Conservation (phyloP, 495 filamentous ascomycete species). For the Daldinia childiae region DNA sequence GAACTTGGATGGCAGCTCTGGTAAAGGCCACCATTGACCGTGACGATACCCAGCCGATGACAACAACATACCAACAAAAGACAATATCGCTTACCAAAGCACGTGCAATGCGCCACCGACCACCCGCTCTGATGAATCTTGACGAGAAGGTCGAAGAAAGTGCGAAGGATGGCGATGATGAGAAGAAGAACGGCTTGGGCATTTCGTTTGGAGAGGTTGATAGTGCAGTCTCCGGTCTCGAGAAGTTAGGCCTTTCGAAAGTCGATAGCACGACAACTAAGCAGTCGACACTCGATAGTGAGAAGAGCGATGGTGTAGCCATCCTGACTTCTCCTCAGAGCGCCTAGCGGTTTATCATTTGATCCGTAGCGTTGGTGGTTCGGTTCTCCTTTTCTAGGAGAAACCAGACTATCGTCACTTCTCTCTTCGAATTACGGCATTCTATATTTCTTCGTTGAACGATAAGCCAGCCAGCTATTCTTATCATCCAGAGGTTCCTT, state of each 20-base stretch:
- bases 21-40: conserved; percentile 99
- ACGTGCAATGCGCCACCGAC: conserved; percentile 80
- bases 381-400: not conserved
- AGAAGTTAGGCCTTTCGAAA: conserved; percentile 55
- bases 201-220: conserved; percentile 62
- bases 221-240: conserved; percentile 58
- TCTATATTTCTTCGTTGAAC: not conserved
- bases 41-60: conserved; percentile 79
- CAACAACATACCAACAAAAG: conserved; percentile 92
- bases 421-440: not conserved
- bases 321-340: conserved; percentile 49
- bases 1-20: conserved; percentile 97
- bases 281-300: conserved; percentile 47
- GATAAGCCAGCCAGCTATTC: not conserved
- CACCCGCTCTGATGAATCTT: conserved; percentile 83
- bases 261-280: conserved; percentile 48
- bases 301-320: conserved; percentile 45
- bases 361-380: not conserved
- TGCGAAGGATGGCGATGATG: conserved; percentile 31
- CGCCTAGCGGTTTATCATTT: conserved; percentile 40
- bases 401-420: not conserved
- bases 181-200: conserved; percentile 55
- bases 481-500: not conserved
- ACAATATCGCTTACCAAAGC: conserved; percentile 91
- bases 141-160: conserved; percentile 63